Evolutionary conservation across 768 basidiomycete genomes (phyloP), one percentile per base, ranked within the genome.

Genomic region (Suillus luteus): DNA sequence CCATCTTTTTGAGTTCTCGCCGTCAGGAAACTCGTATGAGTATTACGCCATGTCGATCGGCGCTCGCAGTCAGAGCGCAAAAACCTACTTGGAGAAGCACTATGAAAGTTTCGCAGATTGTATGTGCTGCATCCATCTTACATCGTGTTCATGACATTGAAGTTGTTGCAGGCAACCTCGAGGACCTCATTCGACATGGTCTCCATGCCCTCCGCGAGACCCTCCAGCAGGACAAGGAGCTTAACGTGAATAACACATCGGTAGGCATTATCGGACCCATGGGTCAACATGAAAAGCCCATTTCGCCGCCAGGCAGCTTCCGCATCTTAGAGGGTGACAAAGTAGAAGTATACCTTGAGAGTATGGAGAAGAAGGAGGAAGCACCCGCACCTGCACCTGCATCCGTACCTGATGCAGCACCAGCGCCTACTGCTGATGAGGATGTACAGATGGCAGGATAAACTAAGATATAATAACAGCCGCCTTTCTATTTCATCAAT

Each of bases 41-140:
- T 99, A 98, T 78, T 94, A 88, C 74, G 97, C 97, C 55, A 96
- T 98, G 86, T 96, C 95, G 46, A 99, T 99, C 76, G 97, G 97
- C 59, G 96, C 96, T 15, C 87, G 97, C 59, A 95, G 92, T 77
- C 97, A 99, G 79, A 96, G 94, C 69, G 96, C 97, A 58, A 99
- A 98, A 79, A 99, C 97, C 14, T 99, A 99, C 76, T 82, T 99
- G 43, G 97, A 99, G 82, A 93, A 91, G 76, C 88, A 99, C 72
- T 97, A 88, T 71, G 90, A 93, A 75, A 85, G 82, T 70, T 99
- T 98, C 73, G 82, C 83, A 5, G 88, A 94, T 74, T 89, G 95
- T 97, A 67, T 68, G 92, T 83, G 37, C 65, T 60, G 24, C 58
- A 43, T 57, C 14, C 62, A 44, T 60, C 49, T 52, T 43, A 54